A percentile compares a stretch with the other conserved stretches of the same genome.
Evolutionary conservation across 2,329 filamentous ascomycete species (phyloP).

Genomic region (Colletotrichum lentis): DNA sequence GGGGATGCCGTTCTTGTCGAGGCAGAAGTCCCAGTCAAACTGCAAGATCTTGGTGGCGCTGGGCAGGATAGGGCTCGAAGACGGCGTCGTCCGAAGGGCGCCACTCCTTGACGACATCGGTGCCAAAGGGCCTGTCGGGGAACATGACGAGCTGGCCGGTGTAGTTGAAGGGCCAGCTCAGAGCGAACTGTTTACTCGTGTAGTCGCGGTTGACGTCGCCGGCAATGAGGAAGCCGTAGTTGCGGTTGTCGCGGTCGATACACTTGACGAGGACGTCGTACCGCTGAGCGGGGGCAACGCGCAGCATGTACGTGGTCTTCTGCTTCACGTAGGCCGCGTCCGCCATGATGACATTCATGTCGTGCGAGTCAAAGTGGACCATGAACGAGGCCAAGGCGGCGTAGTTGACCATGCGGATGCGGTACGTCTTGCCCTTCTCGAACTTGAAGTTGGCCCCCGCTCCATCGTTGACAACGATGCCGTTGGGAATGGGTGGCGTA

Average conservation of each 20-base stretch:
- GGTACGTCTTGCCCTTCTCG: conserved; percentile 55
- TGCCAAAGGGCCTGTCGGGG: conserved; percentile 41
- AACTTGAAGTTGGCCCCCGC: conserved; percentile 49
- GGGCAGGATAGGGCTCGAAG: conserved; percentile 64
- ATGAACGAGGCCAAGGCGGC: conserved; percentile 54
- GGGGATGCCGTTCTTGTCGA: conserved; percentile 67
- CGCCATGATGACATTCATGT: conserved; percentile 56
- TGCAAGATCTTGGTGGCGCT: conserved; percentile 64
- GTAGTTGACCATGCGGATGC: conserved; percentile 57
- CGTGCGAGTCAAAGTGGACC: conserved; percentile 54
- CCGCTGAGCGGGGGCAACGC: conserved; percentile 54
- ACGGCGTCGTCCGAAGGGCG: conserved; percentile 69
- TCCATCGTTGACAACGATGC: conserved; percentile 56
- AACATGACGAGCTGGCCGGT: conserved; percentile 56
- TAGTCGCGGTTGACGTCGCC: conserved; percentile 56
- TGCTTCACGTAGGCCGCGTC: conserved; percentile 54
- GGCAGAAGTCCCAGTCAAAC: conserved; percentile 66
- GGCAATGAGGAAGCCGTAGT: conserved; percentile 55
- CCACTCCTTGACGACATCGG: conserved; percentile 48
- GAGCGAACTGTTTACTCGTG: conserved; percentile 42
- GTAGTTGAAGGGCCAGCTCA: conserved; percentile 50
- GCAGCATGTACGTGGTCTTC: conserved; percentile 50
- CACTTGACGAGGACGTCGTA: conserved; percentile 57
- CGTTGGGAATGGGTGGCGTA: conserved; percentile 53
- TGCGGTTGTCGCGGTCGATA: conserved; percentile 49